Base-by-base conservation (phyloP, 345 rosid species). In the Syzygium grande region DNA sequence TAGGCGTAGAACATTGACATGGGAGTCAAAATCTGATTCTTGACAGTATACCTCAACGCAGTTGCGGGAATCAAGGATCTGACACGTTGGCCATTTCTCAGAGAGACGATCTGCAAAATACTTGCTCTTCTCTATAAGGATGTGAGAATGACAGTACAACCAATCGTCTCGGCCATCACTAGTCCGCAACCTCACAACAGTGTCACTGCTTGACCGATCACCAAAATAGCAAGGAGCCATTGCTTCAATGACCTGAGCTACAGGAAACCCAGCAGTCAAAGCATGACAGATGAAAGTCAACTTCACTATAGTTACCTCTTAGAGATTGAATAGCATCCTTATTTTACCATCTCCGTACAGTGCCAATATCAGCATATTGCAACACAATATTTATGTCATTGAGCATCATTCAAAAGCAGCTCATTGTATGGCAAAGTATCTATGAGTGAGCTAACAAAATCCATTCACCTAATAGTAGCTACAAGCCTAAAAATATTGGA, bases 21-120 rank as follows among this genome's bases (percentile, higher is more conserved):
- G 91, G 90, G 92, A 94, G 91, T 97, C 96, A 91, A 95, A 90
- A 29, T 95, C 95, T 63, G 92, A 90, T 85, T 96, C 98, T 90
- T 92, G 94, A 86, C 99, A 97, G 88, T 92, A 88, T 85, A 97
- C 96, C 89, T 96, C 99, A 29, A 97, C 98, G 84, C 99, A 96
- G 88, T 91, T 94, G 52, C 98, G 96, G 3, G 98, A 95, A 90
- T 97, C 99, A 87, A 97, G 93, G 87, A 96, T 96, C 94, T 97
- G 98, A 90, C 96, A 96, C 43, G 98, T 96, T 38, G 99, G 99
- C 99, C 99, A 95, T 87, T 91, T 92, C 85, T 96, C 97, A 65
- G 98, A 96, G 88, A 98, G 99, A 49, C 96, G 96, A 41, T 96
- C 97, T 11, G 96, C 94, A 89, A 96, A 96, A 90, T 95, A 98